These are phyloP conservation scores for Daedalea quercina DNA, from an alignment of 768 basidiomycete species.

Conservation along the genomic window DNA sequence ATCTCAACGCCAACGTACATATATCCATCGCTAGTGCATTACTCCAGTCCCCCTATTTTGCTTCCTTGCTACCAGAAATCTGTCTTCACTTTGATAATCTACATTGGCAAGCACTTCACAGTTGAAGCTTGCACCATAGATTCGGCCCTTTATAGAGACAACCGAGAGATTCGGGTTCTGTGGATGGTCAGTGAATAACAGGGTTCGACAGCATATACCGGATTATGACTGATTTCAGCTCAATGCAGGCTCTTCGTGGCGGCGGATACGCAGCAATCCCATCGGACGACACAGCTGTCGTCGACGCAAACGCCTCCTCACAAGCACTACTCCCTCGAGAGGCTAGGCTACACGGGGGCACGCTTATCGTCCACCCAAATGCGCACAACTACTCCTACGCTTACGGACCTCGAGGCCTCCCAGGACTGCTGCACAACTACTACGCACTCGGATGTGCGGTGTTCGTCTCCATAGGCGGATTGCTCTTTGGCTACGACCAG, in stretches of 20 bases:
- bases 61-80: no score
- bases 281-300: background rate
- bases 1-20: no score
- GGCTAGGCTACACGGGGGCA: constrained; percentile 8
- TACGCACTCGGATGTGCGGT: constrained; percentile 63
- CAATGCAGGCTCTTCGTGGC: background rate
- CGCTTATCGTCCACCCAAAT: constrained; percentile 15
- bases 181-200: background rate
- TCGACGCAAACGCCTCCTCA: background rate
- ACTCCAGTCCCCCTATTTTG: no score
- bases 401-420: constrained; percentile 66
- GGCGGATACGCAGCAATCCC: background rate
- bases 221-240: background rate
- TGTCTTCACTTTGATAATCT: no score
- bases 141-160: no score
- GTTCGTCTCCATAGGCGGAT: constrained; percentile 71
- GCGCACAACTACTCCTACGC: constrained; percentile 47
- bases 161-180: no score
- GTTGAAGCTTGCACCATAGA: no score
- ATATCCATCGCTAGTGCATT: no score
- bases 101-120: no score
- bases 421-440: constrained; percentile 57
- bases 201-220: background rate
- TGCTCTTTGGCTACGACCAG: constrained; percentile 81
- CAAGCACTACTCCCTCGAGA: background rate